A percentile compares a stretch with the other conserved stretches of the same genome.
These are phyloP conservation scores for Brassica cretica DNA, from an alignment of 345 rosid species.

Conservation along the genomic window DNA sequence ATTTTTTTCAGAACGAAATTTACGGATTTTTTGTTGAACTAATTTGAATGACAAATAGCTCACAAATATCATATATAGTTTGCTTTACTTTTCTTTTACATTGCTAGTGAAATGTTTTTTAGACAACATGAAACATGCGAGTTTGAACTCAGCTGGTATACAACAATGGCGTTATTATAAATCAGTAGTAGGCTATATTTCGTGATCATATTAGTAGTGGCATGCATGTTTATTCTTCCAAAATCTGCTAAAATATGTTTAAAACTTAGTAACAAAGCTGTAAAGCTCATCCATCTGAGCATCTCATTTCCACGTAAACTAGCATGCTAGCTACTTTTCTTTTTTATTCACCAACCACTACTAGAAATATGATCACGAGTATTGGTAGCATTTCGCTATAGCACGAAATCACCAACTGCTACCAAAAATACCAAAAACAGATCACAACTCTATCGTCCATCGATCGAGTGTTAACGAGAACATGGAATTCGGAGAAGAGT, in stretches of 20 bases:
- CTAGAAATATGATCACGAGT: too few relatives aligned
- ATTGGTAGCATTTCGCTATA: too few relatives aligned
- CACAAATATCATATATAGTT: not conserved
- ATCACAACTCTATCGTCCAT: too few relatives aligned
- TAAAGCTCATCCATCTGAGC: not conserved
- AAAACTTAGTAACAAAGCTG: not conserved
- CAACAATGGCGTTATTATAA: not conserved
- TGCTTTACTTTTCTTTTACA: not conserved
- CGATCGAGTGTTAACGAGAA: constrained; percentile 45
- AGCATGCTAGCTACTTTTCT: not conserved
- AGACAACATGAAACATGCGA: not conserved
- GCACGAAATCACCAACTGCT: too few relatives aligned
- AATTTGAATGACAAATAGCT: not conserved
- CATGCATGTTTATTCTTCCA: not conserved
- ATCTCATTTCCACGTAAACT: not conserved
- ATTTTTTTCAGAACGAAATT: too few relatives aligned
- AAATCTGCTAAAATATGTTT: not conserved
- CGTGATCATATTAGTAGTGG: not conserved
- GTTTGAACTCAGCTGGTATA: not conserved
- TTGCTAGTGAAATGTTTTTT: not conserved
- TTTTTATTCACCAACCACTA: not conserved
- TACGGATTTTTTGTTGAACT: too few relatives aligned
- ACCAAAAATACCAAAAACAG: too few relatives aligned
- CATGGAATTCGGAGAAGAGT: constrained; percentile 36
- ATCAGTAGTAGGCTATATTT: not conserved